These are phyloP conservation scores for Cordyceps cicadae DNA, from an alignment of 2,329 filamentous ascomycete genomes.

Conservation along the genomic window DNA sequence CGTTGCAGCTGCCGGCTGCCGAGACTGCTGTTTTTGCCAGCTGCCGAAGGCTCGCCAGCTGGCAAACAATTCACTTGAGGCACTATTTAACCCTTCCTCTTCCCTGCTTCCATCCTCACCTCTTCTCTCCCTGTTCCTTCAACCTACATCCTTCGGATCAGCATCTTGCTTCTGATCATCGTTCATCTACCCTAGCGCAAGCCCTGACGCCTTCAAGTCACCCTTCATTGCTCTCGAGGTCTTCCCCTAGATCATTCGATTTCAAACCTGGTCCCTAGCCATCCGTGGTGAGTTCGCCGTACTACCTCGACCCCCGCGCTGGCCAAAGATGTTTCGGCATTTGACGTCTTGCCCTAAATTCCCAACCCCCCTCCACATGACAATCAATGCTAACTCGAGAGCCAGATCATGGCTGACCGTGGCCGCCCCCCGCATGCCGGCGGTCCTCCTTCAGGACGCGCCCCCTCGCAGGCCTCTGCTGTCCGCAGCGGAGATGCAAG, in stretches of 20 bases:
- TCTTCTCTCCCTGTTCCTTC: background rate
- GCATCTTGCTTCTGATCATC: background rate
- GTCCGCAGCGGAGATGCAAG: background rate
- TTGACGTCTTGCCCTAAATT: background rate
- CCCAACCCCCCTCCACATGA: background rate
- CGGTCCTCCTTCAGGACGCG: background rate
- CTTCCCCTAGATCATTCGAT: background rate
- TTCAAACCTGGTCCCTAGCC: background rate
- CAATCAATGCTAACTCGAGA: background rate
- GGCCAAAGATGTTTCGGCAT: background rate
- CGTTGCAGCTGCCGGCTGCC: conserved; percentile 1
- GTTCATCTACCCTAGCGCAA: background rate
- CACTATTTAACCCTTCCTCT: background rate
- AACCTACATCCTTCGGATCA: background rate
- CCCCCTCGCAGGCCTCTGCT: conserved; percentile 1
- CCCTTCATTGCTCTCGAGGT: too few species aligned
- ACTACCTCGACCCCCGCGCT: background rate
- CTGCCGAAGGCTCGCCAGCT: background rate
- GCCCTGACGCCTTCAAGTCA: background rate
- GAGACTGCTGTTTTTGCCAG: background rate
- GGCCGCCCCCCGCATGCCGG: conserved; percentile 19
- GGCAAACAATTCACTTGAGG: background rate
- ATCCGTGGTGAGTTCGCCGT: background rate
- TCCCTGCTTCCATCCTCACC: background rate
- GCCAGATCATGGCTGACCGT: conserved; percentile 23